phyloP scores from a whole-genome alignment of 2,329 filamentous ascomycete genomes.

The Beauveria scarabaeidicola region DNA sequence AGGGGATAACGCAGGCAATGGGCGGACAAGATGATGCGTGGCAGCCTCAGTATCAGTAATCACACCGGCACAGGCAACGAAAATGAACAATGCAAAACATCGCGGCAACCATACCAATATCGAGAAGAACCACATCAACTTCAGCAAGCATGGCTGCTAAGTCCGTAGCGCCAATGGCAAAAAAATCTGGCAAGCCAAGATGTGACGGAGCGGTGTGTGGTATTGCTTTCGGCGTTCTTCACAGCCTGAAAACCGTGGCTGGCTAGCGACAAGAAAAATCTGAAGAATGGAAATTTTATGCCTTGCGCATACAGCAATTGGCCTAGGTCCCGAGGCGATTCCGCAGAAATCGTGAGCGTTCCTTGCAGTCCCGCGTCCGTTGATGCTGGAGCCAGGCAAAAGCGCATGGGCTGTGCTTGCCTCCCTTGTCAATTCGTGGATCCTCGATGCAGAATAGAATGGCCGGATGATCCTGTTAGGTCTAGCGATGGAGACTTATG shows the following conservation, averaged over 20 bases:
- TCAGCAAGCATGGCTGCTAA: constrained; percentile 19
- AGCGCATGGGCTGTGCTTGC: background rate
- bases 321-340: background rate
- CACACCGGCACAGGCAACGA: background rate
- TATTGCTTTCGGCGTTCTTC: background rate
- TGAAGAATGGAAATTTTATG: background rate
- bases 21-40: background rate
- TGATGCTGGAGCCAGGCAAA: background rate
- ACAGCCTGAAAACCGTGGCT: background rate
- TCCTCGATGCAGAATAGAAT: background rate
- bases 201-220: constrained; percentile 6
- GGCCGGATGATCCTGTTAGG: background rate
- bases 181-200: background rate
- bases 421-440: background rate
- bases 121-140: constrained; percentile 27
- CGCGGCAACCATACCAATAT: constrained; percentile 25
- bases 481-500: background rate
- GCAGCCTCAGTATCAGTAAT: background rate
- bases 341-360: constrained; percentile 8
- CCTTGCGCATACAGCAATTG: background rate
- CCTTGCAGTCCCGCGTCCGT: constrained; percentile 5
- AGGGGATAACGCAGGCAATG: background rate
- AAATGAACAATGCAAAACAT: background rate
- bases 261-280: background rate
- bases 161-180: constrained; percentile 1